phyloP scores from a whole-genome alignment of 129 eudicot genomes.

The Silybum marianum region DNA sequence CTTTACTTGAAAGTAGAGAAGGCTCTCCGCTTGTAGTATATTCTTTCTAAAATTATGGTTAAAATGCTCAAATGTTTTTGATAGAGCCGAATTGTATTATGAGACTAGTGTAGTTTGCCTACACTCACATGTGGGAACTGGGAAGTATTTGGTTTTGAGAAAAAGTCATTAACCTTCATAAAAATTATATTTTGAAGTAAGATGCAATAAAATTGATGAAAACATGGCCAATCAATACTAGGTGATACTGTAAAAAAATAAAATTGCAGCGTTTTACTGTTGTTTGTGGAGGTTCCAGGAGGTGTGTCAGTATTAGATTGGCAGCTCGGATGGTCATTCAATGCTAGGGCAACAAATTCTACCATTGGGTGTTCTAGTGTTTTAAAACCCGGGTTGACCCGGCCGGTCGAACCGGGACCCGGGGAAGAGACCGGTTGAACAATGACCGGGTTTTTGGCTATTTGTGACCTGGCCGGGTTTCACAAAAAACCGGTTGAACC shows the following conservation, averaged over 20 bases:
- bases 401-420: too few species aligned
- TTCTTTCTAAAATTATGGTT: background rate
- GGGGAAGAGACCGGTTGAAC: too few species aligned
- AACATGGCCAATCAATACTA: background rate
- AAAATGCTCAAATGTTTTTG: background rate
- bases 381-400: too few species aligned
- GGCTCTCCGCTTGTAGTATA: constrained; percentile 5
- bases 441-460: too few species aligned
- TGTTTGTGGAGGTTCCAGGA: background rate
- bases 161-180: background rate
- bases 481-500: too few species aligned
- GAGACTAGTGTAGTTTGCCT: background rate
- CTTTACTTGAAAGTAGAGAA: constrained; percentile 9
- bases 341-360: background rate
- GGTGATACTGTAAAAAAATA: background rate
- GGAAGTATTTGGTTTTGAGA: background rate
- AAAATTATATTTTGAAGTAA: background rate
- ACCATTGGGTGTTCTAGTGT: background rate
- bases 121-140: background rate
- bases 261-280: background rate
- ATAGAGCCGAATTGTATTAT: constrained; percentile 1
- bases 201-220: background rate
- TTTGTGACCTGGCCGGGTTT: too few species aligned
- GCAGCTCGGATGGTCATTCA: background rate
- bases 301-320: background rate